phyloP scores from a whole-genome alignment of 495 filamentous ascomycete species.

The Xylaria scruposa region DNA sequence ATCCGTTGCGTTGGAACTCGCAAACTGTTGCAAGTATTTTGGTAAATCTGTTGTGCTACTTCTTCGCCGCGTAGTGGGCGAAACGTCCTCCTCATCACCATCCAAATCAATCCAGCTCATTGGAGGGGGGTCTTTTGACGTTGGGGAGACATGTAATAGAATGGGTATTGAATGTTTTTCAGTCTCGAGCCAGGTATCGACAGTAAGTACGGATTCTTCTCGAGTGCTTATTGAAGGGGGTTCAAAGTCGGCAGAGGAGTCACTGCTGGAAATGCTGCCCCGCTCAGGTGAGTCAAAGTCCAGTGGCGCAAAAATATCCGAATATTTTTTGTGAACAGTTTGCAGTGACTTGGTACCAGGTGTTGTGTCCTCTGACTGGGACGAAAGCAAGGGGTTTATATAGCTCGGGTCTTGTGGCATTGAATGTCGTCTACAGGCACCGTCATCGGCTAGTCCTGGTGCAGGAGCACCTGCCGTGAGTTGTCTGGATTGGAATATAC shows the following conservation, averaged over 20 bases:
- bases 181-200: conserved; percentile 43
- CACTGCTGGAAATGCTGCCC: conserved; percentile 34
- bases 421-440: conserved; percentile 33
- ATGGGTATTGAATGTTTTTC: conserved; percentile 37
- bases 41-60: conserved; percentile 24
- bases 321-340: conserved; percentile 36
- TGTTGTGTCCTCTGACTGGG: conserved; percentile 22
- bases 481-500: conserved; percentile 47
- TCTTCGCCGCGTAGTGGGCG: conserved; percentile 17
- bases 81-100: conserved; percentile 25
- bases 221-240: conserved; percentile 38
- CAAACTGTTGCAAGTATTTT: background rate
- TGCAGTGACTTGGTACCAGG: conserved; percentile 36
- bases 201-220: conserved; percentile 45
- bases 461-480: conserved; percentile 51
- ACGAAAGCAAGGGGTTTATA: conserved; percentile 29
- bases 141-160: conserved; percentile 13
- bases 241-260: conserved; percentile 38
- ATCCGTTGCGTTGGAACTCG: background rate
- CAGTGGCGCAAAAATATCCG: conserved; percentile 29
- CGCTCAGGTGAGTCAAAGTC: conserved; percentile 23
- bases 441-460: conserved; percentile 37
- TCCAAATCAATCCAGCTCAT: conserved; percentile 47
- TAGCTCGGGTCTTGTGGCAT: conserved; percentile 32
- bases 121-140: conserved; percentile 15